Evolutionary conservation across 306 rosid genomes (phyloP), one percentile per base, ranked within the genome.

Genomic region (Arachis hypogaea): DNA sequence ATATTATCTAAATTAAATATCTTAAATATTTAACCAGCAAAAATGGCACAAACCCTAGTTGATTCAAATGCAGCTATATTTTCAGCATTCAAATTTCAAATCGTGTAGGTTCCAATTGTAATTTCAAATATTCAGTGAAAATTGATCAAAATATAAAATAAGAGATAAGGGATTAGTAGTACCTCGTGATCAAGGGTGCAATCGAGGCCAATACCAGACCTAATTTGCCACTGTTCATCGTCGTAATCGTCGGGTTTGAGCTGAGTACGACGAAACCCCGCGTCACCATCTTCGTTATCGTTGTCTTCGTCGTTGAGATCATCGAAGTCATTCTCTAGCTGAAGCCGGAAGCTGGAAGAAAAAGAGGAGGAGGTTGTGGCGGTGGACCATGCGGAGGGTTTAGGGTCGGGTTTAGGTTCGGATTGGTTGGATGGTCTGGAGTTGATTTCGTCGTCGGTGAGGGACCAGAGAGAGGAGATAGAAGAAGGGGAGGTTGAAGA

Each of bases 121-220:
- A 60, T 69, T 50, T 59, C 9, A 58, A 66, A 36, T 0, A 45
- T 14, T 16, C 7, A 58, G n/a, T 1, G 14, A 2, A 7, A 42
- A 40, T 54, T 52, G 4, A 50, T 10, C 1, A 56, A 0, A 43
- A 44, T 22, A 3, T 0, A 43, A 7, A 55, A 30, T 5, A 56
- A 22, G 5, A 10, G 11, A 57, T 10, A 9, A 33, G n/a, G 14
- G 11, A 33, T 1, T 54, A 63, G 4, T 0, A 10, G 6, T 73
- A 93, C 98, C 97, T 94, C 97, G 73, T 30, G 86, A 85, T 92
- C 99, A 22, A 94, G 89, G 54, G 96, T 89, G 75, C 84, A 80
- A 77, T 94, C 99, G 72, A 61, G 86, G 69, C 99, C 99, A 79
- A 94, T 92, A 62, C 84, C 61, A 18, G 89, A 87, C 77, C 80